Base-by-base conservation (phyloP, 208 protist genomes). In the Leishmania braziliensis region DNA sequence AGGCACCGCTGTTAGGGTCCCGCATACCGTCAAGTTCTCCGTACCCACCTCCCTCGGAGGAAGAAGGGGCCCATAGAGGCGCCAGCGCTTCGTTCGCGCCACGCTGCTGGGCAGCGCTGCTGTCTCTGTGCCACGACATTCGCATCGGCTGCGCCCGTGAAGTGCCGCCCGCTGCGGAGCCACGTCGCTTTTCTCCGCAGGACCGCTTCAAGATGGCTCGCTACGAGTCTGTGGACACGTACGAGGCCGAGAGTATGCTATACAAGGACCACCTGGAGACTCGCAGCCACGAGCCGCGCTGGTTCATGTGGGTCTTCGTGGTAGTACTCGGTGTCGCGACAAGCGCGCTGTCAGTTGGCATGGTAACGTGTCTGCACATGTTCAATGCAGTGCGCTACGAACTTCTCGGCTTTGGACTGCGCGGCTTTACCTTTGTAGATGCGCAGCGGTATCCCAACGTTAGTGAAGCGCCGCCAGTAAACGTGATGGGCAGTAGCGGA, bases 221-320 rank as follows among this genome's bases (percentile, higher is more conserved):
- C 62, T 93, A 93, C 76, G 89, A 93, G 65, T 90, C 89, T 5
- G 79, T 91, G 29, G 87, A 90, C 72, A 90, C 89, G 10, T 87
- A 88, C 78, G 87, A 91, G 66, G 81, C 89, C 43, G 79, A 86
- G 48, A 93, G 83, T 69, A 84, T 87, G 70, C 79, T 93, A 0
- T 88, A 90, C 82, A 93, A 93, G 82, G 89, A 93, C 54, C 81
- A 93, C 79, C 81, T 93, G 10, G 89, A 90, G 80, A 89, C 79
- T 48, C 87, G 87, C 18, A 89, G 79, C 68, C 80, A 88, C 66
- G 89, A 93, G 73, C 87, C 89, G 23, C 89, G 87, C 63, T 91
- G 87, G 89, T 93, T 91, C 62, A 93, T 93, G 81, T 93, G 89
- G 89, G 83, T 90, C 39, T 93, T 91, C 66, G 87, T 93, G 14